A percentile compares a stretch with the other conserved stretches of the same genome.
phyloP scores from a whole-genome alignment of 2,329 filamentous ascomycete species.

The Xylaria sp. region DNA sequence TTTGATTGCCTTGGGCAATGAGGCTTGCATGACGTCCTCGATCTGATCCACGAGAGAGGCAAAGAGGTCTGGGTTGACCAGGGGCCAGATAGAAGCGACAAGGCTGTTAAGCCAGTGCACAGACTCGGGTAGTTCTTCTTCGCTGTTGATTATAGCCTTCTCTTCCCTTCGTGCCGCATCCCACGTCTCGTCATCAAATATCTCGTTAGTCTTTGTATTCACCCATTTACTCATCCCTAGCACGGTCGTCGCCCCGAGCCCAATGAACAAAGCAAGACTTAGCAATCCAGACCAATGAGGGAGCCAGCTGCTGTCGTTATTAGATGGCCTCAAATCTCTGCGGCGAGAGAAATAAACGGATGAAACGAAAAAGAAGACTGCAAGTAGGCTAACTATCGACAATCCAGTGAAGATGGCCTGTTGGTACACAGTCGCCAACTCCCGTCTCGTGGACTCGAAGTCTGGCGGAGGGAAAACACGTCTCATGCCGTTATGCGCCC shows the following conservation, averaged over 20 bases:
- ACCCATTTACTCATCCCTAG: conserved; percentile 67
- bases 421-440: conserved; percentile 49
- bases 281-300: conserved; percentile 40
- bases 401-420: conserved; percentile 53
- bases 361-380: conserved; percentile 41
- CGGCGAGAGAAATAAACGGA: conserved; percentile 39
- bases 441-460: conserved; percentile 54
- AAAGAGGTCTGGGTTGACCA: conserved; percentile 81
- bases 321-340: conserved; percentile 9
- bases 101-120: conserved; percentile 78
- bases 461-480: conserved; percentile 61
- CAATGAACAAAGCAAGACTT: conserved; percentile 42
- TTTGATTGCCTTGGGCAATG: conserved; percentile 72
- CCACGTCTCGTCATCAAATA: conserved; percentile 78
- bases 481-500: conserved; percentile 55
- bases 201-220: conserved; percentile 66
- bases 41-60: conserved; percentile 74
- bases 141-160: conserved; percentile 54
- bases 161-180: conserved; percentile 68
- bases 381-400: conserved; percentile 48
- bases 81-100: conserved; percentile 74
- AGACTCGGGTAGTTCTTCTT: conserved; percentile 69
- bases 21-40: conserved; percentile 84
- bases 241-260: conserved; percentile 49
- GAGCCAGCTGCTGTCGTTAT: conserved; percentile 17